Base-by-base conservation (phyloP, 495 filamentous ascomycete species). In the Aspergillus heteromorphus region DNA sequence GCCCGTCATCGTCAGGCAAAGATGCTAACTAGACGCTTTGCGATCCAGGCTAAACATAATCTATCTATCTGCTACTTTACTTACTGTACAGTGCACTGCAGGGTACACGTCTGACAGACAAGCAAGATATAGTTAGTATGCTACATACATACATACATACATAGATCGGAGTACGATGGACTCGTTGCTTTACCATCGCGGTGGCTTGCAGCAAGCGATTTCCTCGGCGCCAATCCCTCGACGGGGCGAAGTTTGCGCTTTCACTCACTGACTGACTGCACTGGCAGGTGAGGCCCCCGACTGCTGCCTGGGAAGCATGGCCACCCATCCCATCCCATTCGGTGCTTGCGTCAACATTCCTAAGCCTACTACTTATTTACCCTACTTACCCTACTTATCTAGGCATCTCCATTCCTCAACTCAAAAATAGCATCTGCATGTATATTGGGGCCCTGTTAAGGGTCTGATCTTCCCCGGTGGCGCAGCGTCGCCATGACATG, bases 401-500 rank as follows among this genome's bases (percentile, higher is more conserved):
- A 55, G 34, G 43, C 52, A 54, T 23, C 52, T 21, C 25, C 9
- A 42, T 41, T 38, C 3, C n/a, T n/a, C n/a, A n/a, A n/a, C n/a
- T 36, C 34, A 38, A 38, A 38, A 38, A 38, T 38, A 38, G 13
- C 34, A 38, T 38, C 34, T 4, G 13, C 34, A 38, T 9, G 1
- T n/a, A n/a, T 5, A n/a, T 38, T 38, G 34, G 34, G 30, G 13
- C 34, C 34, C 34, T 38, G 34, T 13, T 4, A 38, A 14, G 34
- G 34, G 34, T 3, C 34, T 13, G 34, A 13, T 38, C 19, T 43
- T 21, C 40, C 29, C 16, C 40, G 3, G 55, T 58, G 55, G 55
- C 55, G 50, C 55, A 58, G 55, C 50, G 7, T 27, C 45, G 40
- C 40, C 18, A 41, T 29, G 43, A 16, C 20, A 10, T 9, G 17